Conservation (phyloP, 2,329 filamentous ascomycete genomes). For the Fusarium fracticaudum region DNA sequence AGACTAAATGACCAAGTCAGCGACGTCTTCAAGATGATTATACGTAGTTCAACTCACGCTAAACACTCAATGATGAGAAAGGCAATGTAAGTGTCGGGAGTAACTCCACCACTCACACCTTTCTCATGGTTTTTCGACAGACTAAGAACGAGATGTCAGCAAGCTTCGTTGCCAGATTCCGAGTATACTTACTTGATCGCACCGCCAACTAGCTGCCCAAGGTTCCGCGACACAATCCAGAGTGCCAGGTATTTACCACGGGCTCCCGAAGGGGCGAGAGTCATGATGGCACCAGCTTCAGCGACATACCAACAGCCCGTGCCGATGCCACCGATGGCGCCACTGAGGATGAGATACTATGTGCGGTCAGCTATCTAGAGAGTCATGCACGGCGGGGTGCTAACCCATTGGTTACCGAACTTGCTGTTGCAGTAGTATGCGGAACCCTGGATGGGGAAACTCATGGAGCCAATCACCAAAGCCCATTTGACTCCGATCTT, state of each 20-base stretch:
- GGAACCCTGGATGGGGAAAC: neutral
- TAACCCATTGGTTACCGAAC: constrained; percentile 7
- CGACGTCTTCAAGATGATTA: fast-evolving
- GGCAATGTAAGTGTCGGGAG: constrained; percentile 6
- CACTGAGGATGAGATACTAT: constrained; percentile 9
- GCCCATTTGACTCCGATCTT: constrained; percentile 18
- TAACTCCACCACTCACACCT: constrained; percentile 2
- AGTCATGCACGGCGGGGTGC: fast-evolving
- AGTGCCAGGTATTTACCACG: constrained; percentile 55
- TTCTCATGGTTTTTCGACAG: constrained; percentile 11
- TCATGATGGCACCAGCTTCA: constrained; percentile 59
- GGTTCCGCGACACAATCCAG: constrained; percentile 7
- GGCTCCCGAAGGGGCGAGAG: constrained; percentile 55
- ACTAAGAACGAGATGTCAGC: neutral
- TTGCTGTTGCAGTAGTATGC: constrained; percentile 18
- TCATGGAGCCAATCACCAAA: constrained; percentile 2
- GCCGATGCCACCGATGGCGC: constrained; percentile 37
- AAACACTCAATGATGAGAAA: constrained; percentile 12
- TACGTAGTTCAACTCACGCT: neutral
- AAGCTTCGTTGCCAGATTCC: fast-evolving
- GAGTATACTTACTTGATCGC: neutral
- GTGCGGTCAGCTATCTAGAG: fast-evolving
- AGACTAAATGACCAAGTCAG: neutral
- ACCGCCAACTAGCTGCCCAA: constrained; percentile 6
- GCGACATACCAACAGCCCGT: constrained; percentile 61